Conservation (phyloP, 768 basidiomycete genomes). For the Pulveroboletus ravenelii region DNA sequence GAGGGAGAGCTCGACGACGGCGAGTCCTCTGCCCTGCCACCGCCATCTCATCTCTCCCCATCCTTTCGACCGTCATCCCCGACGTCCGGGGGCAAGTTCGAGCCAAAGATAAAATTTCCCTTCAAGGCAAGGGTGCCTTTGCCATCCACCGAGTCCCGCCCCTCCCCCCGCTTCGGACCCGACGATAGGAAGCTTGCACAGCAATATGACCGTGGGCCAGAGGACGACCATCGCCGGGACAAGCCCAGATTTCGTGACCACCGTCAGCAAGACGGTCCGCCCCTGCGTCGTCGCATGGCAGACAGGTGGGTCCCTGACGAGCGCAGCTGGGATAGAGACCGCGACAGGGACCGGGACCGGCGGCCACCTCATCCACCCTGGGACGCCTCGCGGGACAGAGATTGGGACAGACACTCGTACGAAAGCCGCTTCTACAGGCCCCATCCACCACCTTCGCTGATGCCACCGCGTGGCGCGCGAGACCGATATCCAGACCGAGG, state of each 20-base stretch:
- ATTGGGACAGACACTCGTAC: conserved; percentile 21
- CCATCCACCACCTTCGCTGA: conserved; percentile 1
- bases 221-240: conserved; percentile 42
- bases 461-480: conserved; percentile 12
- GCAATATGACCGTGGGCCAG: conserved; percentile 39
- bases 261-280: conserved; percentile 14
- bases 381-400: conserved; percentile 23
- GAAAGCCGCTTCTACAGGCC: conserved; percentile 20
- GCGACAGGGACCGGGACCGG: conserved; percentile 27
- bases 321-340: conserved; percentile 21
- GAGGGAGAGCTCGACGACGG: conserved; percentile 77
- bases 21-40: conserved; percentile 20
- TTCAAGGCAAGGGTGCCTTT: conserved; percentile 49
- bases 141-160: conserved; percentile 16
- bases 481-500: conserved; percentile 25
- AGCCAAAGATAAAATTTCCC: conserved; percentile 62
- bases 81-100: conserved; percentile 30
- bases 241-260: conserved; percentile 19
- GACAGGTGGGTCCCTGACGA: conserved; percentile 27
- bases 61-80: conserved; percentile 32
- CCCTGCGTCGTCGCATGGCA: conserved; percentile 16
- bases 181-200: conserved; percentile 23
- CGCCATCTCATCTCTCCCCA: conserved; percentile 9
- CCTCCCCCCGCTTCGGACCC: conserved; percentile 31
- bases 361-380: conserved; percentile 14